These are phyloP conservation scores for Eimeria acervulina DNA, from an alignment of 169 alveolate species.

Conservation along the genomic window DNA sequence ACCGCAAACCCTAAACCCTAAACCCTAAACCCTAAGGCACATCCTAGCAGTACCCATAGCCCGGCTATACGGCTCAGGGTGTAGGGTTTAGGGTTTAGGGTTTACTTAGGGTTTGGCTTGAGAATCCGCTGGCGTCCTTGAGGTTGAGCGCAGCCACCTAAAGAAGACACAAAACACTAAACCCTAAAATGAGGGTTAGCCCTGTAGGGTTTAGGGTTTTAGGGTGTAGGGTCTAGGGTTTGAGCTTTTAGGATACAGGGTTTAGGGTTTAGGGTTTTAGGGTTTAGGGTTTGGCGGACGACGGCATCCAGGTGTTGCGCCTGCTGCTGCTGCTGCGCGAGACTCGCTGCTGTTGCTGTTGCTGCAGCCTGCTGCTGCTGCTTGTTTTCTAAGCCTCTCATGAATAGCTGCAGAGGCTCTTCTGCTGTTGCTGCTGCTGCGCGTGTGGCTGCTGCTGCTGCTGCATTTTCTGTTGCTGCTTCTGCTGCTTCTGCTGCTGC, in stretches of 20 bases:
- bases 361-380: slow-evolving; percentile 30
- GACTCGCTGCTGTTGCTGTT: not conserved
- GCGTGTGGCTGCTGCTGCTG: not conserved
- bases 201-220: slow-evolving; percentile 12
- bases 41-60: not conserved
- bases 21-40: not conserved
- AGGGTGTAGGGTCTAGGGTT: slow-evolving; percentile 24
- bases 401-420: slow-evolving; percentile 1
- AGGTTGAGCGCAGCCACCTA: slow-evolving; percentile 13
- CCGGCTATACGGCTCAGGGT: not conserved
- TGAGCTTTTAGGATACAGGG: no score
- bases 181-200: not conserved
- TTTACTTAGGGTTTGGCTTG: slow-evolving; percentile 11
- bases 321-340: not conserved
- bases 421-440: not conserved
- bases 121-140: not conserved
- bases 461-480: slow-evolving; percentile 4
- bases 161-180: not conserved
- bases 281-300: slow-evolving; percentile 26
- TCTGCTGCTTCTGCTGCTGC: slow-evolving; percentile 27
- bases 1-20: no score
- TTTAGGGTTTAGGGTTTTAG: slow-evolving; percentile 9
- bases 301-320: not conserved
- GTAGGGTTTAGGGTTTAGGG: slow-evolving; percentile 37
- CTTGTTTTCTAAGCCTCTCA: not conserved